A percentile compares a stretch with the other conserved stretches of the same genome.
Evolutionary conservation across 2,329 filamentous ascomycete genomes (phyloP).

Genomic region (Sporothrix dimorphospora): DNA sequence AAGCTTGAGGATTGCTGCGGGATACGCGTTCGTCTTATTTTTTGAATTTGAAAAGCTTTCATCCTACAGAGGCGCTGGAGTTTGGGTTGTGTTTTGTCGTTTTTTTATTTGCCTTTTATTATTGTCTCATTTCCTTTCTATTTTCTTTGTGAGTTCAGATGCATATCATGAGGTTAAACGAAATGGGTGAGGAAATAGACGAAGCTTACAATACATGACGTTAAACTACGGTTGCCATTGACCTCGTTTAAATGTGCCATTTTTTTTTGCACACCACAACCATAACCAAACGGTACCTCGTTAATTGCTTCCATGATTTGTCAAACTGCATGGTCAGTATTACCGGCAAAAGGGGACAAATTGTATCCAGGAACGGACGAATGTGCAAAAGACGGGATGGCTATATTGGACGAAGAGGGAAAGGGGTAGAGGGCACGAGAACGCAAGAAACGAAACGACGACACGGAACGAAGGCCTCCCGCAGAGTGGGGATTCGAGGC

Average conservation of each 20-base stretch:
- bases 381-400: neutral
- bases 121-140: neutral
- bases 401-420: neutral
- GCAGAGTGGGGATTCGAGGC: neutral
- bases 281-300: neutral
- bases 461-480: constrained; percentile 3
- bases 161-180: neutral
- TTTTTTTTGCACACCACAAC: neutral
- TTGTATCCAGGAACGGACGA: constrained; percentile 2
- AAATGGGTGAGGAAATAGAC: neutral
- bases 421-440: neutral
- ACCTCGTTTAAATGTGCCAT: neutral
- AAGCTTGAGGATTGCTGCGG: no score
- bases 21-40: no score
- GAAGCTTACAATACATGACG: neutral
- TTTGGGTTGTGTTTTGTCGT: neutral
- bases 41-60: neutral
- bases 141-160: neutral
- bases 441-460: constrained; percentile 9
- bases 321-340: neutral
- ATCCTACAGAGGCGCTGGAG: neutral
- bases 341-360: constrained; percentile 16
- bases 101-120: neutral
- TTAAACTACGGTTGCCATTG: neutral
- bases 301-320: neutral